Conservation (phyloP, 495 filamentous ascomycete species). For the Penicillium arizonense region DNA sequence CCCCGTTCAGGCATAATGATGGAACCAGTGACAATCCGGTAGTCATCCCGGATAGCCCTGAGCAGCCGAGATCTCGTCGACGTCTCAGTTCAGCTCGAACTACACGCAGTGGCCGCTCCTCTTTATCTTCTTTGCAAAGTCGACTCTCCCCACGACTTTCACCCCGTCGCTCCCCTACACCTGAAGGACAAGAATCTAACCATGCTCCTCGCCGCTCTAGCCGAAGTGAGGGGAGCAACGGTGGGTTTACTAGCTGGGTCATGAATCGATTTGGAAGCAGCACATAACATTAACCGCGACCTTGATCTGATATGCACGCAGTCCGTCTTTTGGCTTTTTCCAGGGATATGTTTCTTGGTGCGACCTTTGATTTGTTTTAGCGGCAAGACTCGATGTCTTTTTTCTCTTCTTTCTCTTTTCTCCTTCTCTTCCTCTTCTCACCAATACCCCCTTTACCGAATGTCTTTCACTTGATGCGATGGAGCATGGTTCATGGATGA, state of each 20-base stretch:
- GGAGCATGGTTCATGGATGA: neutral
- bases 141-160: neutral
- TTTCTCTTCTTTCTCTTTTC: neutral
- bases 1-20: constrained; percentile 8
- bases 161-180: constrained; percentile 3
- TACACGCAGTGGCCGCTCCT: constrained; percentile 19
- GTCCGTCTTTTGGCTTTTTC: neutral
- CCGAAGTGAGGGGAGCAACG: constrained; percentile 26
- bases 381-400: neutral
- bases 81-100: constrained; percentile 22
- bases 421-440: neutral
- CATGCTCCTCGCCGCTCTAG: constrained; percentile 8
- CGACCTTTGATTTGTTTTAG: constrained; percentile 1
- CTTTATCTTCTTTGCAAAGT: constrained; percentile 10
- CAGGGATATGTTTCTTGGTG: neutral
- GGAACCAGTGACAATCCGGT: constrained; percentile 35
- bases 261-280: constrained; percentile 34
- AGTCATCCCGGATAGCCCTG: constrained; percentile 28
- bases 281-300: neutral
- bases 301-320: neutral
- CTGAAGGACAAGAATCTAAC: constrained; percentile 5
- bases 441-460: constrained; percentile 2
- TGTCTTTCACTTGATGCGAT: neutral
- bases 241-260: constrained; percentile 37
- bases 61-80: constrained; percentile 10